Evolutionary conservation across 2,329 filamentous ascomycete genomes (phyloP).

Genomic region (Saccharata proteae): DNA sequence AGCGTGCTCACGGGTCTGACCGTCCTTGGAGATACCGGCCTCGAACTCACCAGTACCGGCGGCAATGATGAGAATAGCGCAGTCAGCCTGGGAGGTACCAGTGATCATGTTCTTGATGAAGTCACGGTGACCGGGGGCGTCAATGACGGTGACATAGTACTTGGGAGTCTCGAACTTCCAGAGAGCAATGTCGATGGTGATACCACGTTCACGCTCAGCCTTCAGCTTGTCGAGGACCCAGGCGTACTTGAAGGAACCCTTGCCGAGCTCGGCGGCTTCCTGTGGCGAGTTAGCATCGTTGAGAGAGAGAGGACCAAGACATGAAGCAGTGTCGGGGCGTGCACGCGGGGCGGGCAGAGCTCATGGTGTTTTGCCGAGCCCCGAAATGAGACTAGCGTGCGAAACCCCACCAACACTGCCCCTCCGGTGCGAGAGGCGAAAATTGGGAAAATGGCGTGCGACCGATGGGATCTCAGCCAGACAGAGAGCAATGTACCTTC

Average conservation of each 20-base stretch:
- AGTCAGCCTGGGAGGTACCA: constrained; percentile 99
- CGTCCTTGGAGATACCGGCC: constrained; percentile 99
- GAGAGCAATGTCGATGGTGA: constrained; percentile 99
- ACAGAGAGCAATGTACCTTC: constrained; percentile 55
- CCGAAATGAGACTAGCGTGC: constrained; percentile 21
- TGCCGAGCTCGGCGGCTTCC: constrained; percentile 98
- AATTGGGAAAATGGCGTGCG: constrained; percentile 18
- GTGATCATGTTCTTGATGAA: constrained; percentile 99
- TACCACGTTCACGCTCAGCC: constrained; percentile 99
- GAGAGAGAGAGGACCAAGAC: constrained; percentile 13
- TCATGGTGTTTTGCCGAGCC: constrained; percentile 13
- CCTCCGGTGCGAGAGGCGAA: constrained; percentile 22
- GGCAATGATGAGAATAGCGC: constrained; percentile 99
- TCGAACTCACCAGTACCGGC: constrained; percentile 99
- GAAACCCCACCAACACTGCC: constrained; percentile 27
- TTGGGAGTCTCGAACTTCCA: constrained; percentile 99
- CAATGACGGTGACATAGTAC: constrained; percentile 97
- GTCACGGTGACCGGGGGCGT: constrained; percentile 99
- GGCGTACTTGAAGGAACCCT: constrained; percentile 99
- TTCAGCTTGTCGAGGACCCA: constrained; percentile 99
- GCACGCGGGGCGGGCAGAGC: constrained; percentile 1
- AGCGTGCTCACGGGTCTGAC: constrained; percentile 99
- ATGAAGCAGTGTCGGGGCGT: neutral
- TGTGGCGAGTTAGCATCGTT: constrained; percentile 34
- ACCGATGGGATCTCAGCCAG: constrained; percentile 11